Evolutionary conservation across 805 yeast genomes (phyloP).

Genomic region (Saccharomyces eubayanus): DNA sequence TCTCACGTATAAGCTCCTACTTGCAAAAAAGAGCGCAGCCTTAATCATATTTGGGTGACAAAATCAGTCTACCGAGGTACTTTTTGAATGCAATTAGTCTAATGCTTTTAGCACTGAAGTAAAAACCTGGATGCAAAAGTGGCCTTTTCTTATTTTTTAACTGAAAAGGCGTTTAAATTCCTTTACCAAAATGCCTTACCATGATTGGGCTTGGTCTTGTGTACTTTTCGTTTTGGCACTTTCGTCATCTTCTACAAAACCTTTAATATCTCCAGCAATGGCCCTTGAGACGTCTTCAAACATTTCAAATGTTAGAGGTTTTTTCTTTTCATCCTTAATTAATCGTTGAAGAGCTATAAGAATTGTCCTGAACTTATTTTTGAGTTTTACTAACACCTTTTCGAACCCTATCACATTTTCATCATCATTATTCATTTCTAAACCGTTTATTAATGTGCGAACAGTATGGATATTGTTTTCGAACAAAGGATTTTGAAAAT

Average conservation of each 20-base stretch:
- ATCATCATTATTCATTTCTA: slow-evolving; percentile 42
- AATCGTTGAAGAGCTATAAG: slow-evolving; percentile 29
- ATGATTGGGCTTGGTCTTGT: slow-evolving; percentile 21
- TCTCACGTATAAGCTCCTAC: too few species aligned
- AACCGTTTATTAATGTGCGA: slow-evolving; percentile 21
- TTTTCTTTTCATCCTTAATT: slow-evolving; percentile 6
- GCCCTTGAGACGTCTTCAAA: slow-evolving; percentile 28
- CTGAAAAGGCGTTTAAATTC: neutral
- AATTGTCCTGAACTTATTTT: slow-evolving; percentile 53
- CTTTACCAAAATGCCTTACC: slow-evolving; percentile 10
- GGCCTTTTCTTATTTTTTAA: too few species aligned
- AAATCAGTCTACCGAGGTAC: too few species aligned
- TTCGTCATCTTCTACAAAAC: slow-evolving; percentile 24
- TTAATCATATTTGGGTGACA: too few species aligned
- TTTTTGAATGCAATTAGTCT: too few species aligned
- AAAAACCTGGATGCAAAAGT: too few species aligned
- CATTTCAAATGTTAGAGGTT: slow-evolving; percentile 30
- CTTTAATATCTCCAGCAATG: slow-evolving; percentile 27
- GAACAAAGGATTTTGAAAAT: slow-evolving; percentile 7
- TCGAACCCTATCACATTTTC: slow-evolving; percentile 50
- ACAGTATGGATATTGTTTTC: slow-evolving; percentile 20
- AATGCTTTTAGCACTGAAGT: too few species aligned
- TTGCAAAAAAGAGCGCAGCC: too few species aligned
- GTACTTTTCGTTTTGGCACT: slow-evolving; percentile 8
- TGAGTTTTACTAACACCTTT: slow-evolving; percentile 41